Percentiles rank a stretch among this genome's conserved stretches.
These are phyloP conservation scores for Amborella trichopoda DNA, from an alignment of 164 flowering plant genomes.

Conservation along the genomic window DNA sequence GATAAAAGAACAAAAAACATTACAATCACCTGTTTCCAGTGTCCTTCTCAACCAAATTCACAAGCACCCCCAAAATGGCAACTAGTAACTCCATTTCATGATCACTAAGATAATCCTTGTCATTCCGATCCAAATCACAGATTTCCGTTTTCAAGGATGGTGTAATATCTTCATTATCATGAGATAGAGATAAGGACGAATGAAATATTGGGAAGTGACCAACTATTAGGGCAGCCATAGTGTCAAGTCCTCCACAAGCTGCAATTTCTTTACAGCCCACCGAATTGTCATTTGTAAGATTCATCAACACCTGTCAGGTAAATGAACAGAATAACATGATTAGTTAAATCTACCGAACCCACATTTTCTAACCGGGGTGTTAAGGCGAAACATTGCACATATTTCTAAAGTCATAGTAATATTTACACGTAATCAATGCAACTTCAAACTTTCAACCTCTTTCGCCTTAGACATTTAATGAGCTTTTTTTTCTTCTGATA, in stretches of 20 bases:
- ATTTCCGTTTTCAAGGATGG: constrained; percentile 12
- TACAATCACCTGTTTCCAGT: constrained; percentile 54
- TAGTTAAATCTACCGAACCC: neutral
- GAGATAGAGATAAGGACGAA: constrained; percentile 15
- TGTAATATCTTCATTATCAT: constrained; percentile 12
- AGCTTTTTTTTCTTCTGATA: too few relatives aligned
- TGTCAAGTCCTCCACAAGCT: constrained; percentile 74
- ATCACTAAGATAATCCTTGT: constrained; percentile 46
- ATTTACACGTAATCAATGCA: too few relatives aligned
- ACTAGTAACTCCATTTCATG: constrained; percentile 91
- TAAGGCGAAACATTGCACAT: too few relatives aligned
- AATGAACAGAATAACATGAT: neutral
- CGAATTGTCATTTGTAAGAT: constrained; percentile 88
- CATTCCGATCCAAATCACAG: constrained; percentile 19
- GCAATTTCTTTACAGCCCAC: constrained; percentile 92
- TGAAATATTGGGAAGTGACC: constrained; percentile 69
- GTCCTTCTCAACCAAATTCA: constrained; percentile 96
- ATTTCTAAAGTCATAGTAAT: too few relatives aligned
- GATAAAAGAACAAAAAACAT: neutral
- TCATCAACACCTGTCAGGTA: constrained; percentile 83
- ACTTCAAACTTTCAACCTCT: too few relatives aligned
- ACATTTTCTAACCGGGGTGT: too few relatives aligned
- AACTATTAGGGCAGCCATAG: constrained; percentile 60
- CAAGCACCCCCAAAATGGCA: constrained; percentile 90
- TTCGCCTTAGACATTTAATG: too few relatives aligned